phyloP scores from a whole-genome alignment of 306 rosid genomes.

The Quercus mongolica region DNA sequence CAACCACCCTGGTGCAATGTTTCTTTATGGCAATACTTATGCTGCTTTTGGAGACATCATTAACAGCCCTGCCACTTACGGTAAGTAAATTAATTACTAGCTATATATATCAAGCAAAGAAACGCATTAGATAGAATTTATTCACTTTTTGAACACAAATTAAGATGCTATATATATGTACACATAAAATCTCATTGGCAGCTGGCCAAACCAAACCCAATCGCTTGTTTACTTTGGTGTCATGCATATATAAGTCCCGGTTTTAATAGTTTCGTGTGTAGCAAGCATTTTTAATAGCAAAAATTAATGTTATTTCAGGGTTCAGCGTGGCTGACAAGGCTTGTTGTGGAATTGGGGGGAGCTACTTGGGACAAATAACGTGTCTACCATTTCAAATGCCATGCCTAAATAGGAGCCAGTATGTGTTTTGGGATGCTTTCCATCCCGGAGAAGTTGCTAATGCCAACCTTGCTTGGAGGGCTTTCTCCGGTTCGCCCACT shows the following conservation, averaged over 20 bases:
- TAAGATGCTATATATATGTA: no score
- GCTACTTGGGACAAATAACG: slow-evolving; percentile 46
- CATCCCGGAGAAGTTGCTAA: slow-evolving; percentile 70
- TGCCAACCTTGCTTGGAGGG: slow-evolving; percentile 60
- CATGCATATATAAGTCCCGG: no score
- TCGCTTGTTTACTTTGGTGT: background rate
- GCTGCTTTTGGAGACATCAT: slow-evolving; percentile 62
- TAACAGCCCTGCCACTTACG: slow-evolving; percentile 54
- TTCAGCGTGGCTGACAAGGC: slow-evolving; percentile 60
- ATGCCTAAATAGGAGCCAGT: slow-evolving; percentile 43
- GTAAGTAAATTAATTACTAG: slow-evolving; percentile 24
- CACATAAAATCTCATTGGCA: no score
- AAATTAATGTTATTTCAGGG: slow-evolving; percentile 36
- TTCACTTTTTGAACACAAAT: no score
- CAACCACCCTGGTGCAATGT: slow-evolving; percentile 43
- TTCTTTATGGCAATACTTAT: slow-evolving; percentile 55
- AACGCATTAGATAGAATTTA: no score
- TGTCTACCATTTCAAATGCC: slow-evolving; percentile 59
- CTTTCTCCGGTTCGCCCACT: slow-evolving; percentile 47
- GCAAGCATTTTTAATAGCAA: no score
- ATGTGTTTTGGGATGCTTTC: slow-evolving; percentile 82
- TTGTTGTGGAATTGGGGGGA: slow-evolving; percentile 72
- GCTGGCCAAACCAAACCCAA: no score
- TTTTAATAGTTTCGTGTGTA: no score
- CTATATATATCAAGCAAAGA: no score